Evolutionary conservation across 2,329 filamentous ascomycete genomes (phyloP).

Genomic region (Fusarium devonianum): DNA sequence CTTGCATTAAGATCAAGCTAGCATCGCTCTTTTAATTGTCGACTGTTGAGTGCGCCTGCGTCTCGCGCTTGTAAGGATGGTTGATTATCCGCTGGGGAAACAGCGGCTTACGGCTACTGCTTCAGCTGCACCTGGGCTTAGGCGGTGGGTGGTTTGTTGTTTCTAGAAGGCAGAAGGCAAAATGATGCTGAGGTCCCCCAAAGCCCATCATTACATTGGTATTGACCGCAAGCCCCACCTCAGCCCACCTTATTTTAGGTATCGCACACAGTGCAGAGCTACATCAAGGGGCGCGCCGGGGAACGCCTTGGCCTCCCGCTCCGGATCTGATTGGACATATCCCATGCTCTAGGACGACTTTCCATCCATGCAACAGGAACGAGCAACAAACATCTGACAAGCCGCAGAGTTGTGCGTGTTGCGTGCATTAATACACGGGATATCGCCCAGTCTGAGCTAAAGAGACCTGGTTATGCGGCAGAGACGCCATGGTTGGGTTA

Average conservation of each 20-base stretch:
- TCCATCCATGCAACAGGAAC: slow-evolving; percentile 32
- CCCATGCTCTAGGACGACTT: slow-evolving; percentile 31
- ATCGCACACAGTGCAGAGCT: slow-evolving; percentile 37
- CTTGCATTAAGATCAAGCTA: slow-evolving; percentile 3
- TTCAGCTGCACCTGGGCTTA: slow-evolving; percentile 9
- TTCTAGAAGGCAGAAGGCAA: slow-evolving; percentile 28
- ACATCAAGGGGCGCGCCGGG: slow-evolving; percentile 28
- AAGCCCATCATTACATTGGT: slow-evolving; percentile 11
- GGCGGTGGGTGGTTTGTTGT: slow-evolving; percentile 21
- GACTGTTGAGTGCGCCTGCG: slow-evolving; percentile 24
- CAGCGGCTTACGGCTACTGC: slow-evolving; percentile 1
- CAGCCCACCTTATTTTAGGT: slow-evolving; percentile 20
- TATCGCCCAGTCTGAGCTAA: slow-evolving; percentile 28
- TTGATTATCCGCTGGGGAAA: slow-evolving; percentile 11
- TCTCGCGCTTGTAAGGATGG: slow-evolving; percentile 17
- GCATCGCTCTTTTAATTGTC: slow-evolving; percentile 19
- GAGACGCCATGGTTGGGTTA: slow-evolving; percentile 17
- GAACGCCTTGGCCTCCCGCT: slow-evolving; percentile 27
- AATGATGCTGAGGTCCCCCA: slow-evolving; percentile 13
- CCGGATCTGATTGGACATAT: slow-evolving; percentile 39
- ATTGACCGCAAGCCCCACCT: slow-evolving; percentile 25
- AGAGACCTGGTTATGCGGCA: slow-evolving; percentile 20
- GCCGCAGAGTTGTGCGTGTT: slow-evolving; percentile 40
- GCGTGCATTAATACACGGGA: slow-evolving; percentile 39
- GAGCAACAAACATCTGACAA: slow-evolving; percentile 40